phyloP scores from a whole-genome alignment of 2,329 filamentous ascomycete genomes.

The Trematosphaeria pertusa region DNA sequence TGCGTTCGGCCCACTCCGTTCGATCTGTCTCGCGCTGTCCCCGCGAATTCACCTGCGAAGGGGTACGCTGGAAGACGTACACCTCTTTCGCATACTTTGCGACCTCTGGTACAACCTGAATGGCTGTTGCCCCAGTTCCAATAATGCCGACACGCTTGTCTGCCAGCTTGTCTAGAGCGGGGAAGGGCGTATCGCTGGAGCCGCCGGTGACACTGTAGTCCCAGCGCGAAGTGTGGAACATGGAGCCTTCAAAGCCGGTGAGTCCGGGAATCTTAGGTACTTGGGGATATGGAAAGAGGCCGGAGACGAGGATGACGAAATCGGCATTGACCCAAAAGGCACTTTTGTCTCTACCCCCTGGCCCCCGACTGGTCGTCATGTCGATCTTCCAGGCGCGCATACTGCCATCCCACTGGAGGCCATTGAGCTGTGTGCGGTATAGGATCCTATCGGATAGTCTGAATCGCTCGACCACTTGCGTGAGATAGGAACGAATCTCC shows the following conservation, averaged over 20 bases:
- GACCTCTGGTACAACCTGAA: constrained; percentile 52
- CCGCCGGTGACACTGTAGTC: constrained; percentile 53
- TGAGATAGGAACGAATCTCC: constrained; percentile 55
- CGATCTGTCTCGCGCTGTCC: constrained; percentile 50
- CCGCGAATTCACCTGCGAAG: constrained; percentile 45
- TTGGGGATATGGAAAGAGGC: constrained; percentile 54
- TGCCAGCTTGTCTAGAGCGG: constrained; percentile 35
- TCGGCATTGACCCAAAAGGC: constrained; percentile 32
- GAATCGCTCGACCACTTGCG: constrained; percentile 30
- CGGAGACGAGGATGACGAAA: constrained; percentile 48
- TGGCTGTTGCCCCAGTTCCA: constrained; percentile 54
- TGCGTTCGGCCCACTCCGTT: constrained; percentile 50
- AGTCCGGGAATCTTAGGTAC: constrained; percentile 53
- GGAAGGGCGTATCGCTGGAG: constrained; percentile 25
- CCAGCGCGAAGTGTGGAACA: constrained; percentile 55
- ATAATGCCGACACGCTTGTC: constrained; percentile 53
- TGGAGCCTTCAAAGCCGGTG: constrained; percentile 47
- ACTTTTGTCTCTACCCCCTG: constrained; percentile 20
- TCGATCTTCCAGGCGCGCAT: constrained; percentile 40
- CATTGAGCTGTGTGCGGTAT: constrained; percentile 48
- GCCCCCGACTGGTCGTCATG: constrained; percentile 21
- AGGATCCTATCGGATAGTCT: constrained; percentile 48
- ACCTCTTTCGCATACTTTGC: constrained; percentile 48
- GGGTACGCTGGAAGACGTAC: constrained; percentile 54
- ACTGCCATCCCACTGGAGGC: constrained; percentile 56